Evolutionary conservation across 345 rosid species (phyloP).

Genomic region (Excoecaria agallocha): DNA sequence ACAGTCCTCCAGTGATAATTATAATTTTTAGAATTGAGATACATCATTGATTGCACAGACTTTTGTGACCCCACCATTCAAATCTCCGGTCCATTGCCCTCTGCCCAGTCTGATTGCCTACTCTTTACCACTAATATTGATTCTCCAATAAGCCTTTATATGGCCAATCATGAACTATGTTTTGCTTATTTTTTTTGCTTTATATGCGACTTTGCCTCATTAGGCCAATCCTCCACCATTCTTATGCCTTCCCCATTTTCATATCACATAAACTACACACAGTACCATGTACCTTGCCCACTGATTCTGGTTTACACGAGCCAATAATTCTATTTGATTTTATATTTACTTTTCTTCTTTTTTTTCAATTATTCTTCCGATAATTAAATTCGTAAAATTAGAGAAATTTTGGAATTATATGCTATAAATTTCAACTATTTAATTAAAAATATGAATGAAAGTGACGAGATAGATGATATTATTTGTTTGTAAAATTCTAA

Average conservation of each 20-base stretch:
- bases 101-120: conserved; percentile 13
- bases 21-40: background rate
- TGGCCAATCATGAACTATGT: conserved; percentile 4
- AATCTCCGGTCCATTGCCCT: conserved; percentile 13
- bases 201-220: background rate
- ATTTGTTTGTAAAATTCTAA: too few species aligned
- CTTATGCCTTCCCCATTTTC: conserved; percentile 9
- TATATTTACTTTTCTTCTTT: background rate
- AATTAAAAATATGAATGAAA: too few species aligned
- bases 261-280: background rate
- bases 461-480: too few species aligned
- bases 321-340: background rate
- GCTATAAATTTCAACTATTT: too few species aligned
- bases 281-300: conserved; percentile 3
- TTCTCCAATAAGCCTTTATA: conserved; percentile 5
- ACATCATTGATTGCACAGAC: conserved; percentile 8
- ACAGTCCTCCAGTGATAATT: background rate
- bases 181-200: background rate
- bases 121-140: conserved; percentile 16
- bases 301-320: background rate
- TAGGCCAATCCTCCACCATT: conserved; percentile 15
- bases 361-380: too few species aligned
- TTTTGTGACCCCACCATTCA: conserved; percentile 18
- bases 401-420: too few species aligned
- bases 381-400: too few species aligned